Conservation (phyloP, 192 early-diverging fungal genomes). For the Podila verticillata region DNA sequence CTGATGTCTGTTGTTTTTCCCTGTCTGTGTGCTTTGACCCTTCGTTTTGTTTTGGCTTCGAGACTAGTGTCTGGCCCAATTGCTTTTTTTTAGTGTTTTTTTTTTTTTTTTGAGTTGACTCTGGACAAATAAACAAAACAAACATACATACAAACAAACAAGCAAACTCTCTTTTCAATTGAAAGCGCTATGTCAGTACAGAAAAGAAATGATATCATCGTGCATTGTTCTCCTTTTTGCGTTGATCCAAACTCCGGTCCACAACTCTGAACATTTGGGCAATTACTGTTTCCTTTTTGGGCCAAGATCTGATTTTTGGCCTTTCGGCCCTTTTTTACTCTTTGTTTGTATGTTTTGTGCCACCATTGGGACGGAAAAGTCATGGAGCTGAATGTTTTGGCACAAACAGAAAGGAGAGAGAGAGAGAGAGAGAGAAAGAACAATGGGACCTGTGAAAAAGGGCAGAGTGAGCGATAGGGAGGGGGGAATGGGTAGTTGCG, state of each 20-base stretch:
- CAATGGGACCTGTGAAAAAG: background rate
- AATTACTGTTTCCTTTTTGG: background rate
- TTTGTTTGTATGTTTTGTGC: slow-evolving; percentile 17
- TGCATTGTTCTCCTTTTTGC: slow-evolving; percentile 10
- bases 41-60: too few species aligned
- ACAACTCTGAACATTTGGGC: background rate
- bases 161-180: too few species aligned
- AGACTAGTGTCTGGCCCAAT: too few species aligned
- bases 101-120: too few species aligned
- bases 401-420: background rate
- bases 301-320: background rate
- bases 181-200: background rate
- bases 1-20: too few species aligned
- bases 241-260: background rate
- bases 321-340: slow-evolving; percentile 30
- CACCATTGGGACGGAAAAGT: slow-evolving; percentile 24
- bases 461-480: too few species aligned
- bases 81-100: too few species aligned
- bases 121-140: too few species aligned
- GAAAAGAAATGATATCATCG: background rate
- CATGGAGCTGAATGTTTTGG: too few species aligned
- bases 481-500: background rate
- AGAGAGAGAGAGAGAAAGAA: background rate
- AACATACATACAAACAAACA: too few species aligned
- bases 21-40: too few species aligned